Conservation (phyloP, 768 basidiomycete species). For the Russula foetens region DNA sequence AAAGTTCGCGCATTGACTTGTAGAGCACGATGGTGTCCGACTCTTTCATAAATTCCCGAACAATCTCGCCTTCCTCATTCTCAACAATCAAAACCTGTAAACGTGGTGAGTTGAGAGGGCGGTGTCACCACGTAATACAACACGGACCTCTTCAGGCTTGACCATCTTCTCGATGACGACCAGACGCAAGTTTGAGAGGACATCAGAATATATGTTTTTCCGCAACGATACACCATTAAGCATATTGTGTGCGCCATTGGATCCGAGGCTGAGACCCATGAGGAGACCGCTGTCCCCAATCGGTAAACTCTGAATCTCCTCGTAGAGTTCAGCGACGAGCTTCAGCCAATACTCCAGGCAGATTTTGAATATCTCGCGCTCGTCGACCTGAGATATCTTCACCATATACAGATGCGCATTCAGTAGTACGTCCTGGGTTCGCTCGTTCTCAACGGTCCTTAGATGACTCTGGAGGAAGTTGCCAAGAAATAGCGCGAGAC, state of each 20-base stretch:
- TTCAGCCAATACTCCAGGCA: slow-evolving; percentile 97
- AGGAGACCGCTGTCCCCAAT: slow-evolving; percentile 80
- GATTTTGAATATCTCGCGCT: slow-evolving; percentile 99
- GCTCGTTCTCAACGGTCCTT: slow-evolving; percentile 86
- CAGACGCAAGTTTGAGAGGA: slow-evolving; percentile 85
- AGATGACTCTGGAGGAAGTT: slow-evolving; percentile 95
- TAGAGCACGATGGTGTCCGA: slow-evolving; percentile 96
- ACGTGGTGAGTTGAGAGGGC: background rate
- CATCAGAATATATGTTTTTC: slow-evolving; percentile 94
- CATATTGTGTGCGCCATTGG: slow-evolving; percentile 53
- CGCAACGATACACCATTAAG: slow-evolving; percentile 71
- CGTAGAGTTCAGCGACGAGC: slow-evolving; percentile 93
- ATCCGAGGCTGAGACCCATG: slow-evolving; percentile 81
- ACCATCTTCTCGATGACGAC: slow-evolving; percentile 99
- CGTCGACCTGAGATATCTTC: slow-evolving; percentile 96
- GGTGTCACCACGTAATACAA: background rate
- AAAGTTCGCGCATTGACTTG: slow-evolving; percentile 96
- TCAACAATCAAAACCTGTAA: slow-evolving; percentile 91
- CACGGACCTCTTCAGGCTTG: slow-evolving; percentile 90
- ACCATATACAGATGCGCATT: slow-evolving; percentile 99
- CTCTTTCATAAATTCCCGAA: slow-evolving; percentile 99
- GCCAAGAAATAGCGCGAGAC: slow-evolving; percentile 93
- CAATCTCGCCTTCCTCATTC: slow-evolving; percentile 99
- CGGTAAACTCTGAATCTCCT: slow-evolving; percentile 89
- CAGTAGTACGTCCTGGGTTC: slow-evolving; percentile 84